Conservation (phyloP, 106 monocot genomes). For the Dioscorea zingiberensis region DNA sequence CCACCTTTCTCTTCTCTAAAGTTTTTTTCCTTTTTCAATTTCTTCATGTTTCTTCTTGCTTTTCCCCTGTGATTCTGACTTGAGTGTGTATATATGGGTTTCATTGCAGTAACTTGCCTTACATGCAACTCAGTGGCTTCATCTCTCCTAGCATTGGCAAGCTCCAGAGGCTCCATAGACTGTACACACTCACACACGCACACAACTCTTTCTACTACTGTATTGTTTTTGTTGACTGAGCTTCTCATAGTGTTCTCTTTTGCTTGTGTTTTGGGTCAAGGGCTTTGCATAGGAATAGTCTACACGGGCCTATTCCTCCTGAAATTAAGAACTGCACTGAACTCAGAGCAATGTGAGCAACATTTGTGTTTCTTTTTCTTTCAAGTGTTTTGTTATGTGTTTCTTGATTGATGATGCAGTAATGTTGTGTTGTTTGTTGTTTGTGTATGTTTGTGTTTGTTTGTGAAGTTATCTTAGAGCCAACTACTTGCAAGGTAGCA, state of each 20-base stretch:
- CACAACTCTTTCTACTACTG: no score
- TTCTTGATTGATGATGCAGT: neutral
- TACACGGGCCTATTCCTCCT: conserved; percentile 74
- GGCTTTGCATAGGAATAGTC: conserved; percentile 84
- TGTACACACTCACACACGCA: conserved; percentile 30
- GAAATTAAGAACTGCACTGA: conserved; percentile 81
- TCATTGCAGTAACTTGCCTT: conserved; percentile 65
- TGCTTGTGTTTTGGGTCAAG: conserved; percentile 20
- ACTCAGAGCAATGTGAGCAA: conserved; percentile 69
- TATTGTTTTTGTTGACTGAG: no score
- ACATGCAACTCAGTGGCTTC: conserved; percentile 74
- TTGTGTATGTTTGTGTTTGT: neutral
- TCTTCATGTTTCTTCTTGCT: neutral
- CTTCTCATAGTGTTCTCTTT: no score
- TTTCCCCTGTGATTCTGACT: neutral
- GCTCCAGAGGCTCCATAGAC: conserved; percentile 69
- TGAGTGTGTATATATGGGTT: neutral
- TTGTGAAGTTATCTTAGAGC: conserved; percentile 77
- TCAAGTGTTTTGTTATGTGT: neutral
- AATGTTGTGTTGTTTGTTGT: no score
- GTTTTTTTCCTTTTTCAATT: neutral
- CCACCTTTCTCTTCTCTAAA: neutral
- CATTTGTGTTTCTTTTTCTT: neutral
- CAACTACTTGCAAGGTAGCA: conserved; percentile 84
- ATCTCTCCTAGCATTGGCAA: conserved; percentile 89